Evolutionary conservation across 2,329 filamentous ascomycete genomes (phyloP), one percentile per base, ranked within the genome.

Genomic region (Talaromyces sp.): DNA sequence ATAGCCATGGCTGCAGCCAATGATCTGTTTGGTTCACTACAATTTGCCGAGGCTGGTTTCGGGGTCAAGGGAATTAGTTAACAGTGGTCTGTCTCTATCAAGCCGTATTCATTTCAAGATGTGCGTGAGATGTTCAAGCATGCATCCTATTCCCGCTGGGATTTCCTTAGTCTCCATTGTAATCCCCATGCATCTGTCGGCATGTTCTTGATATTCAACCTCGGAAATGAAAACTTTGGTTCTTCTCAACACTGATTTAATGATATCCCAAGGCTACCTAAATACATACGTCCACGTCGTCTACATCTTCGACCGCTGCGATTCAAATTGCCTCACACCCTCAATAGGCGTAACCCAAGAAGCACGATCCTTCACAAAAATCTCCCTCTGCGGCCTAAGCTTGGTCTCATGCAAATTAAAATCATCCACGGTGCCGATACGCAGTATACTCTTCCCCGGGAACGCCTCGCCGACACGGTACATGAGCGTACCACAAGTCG

Each of bases 341-440:
- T 58, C 56, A 59, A 59, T 59, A 43, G 56, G 22, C 3, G 56
- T 45, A 33, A 45, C 70, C 2, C 56, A 59, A 59, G 56, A 41
- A 43, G 84, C 84, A 2, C 86, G 75, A 67, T 83, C 78, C 73
- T 85, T 81, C 0, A 75, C 75, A 72, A 82, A 89, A 58, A 80
- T 76, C 77, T 89, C 87, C 0, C 80, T 67, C 66, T 71, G 73
- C 0, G 87, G 87, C 70, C 76, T 83, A 67, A 89, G 72, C 70
- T 81, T 84, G 0, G 82, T 85, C 75, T 89, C 85, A 41, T 83
- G 80, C 61, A 89, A 70, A 61, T 71, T 73, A 59, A 87, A 86
- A 74, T 89, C 87, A 72, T 90, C 87, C 1, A 90, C 82, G 0
- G 85, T 88, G 0, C 87, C 87, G 61, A 87, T 81, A 0, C 87